Evolutionary conservation across 441 rosid species (phyloP), one percentile per base, ranked within the genome.

Genomic region (Manihot esculenta): DNA sequence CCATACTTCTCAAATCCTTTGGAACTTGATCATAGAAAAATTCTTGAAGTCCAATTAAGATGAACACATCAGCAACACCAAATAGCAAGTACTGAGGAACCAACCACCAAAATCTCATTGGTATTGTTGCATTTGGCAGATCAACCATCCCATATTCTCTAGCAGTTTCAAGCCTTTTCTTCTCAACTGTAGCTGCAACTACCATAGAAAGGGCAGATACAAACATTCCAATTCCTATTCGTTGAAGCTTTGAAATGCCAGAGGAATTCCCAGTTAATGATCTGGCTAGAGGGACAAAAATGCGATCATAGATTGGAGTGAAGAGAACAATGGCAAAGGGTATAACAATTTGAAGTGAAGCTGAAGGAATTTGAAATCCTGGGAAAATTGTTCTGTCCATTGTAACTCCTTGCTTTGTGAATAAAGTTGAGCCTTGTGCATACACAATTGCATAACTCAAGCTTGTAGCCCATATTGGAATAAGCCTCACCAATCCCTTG

Each of bases 11-110:
- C 38, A 83, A 63, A 53, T 84, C 91, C 8, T 26, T 67, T 0
- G 91, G 89, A 24, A 86, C 87, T 69, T 88, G 91, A 76, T 84
- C 85, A 44, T 88, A 88, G 78, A 85, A 88, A 68, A 88, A 85
- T 70, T 86, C 90, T 70, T 86, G 93, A 76, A 86, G 81, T 14
- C 93, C 93, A 62, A 88, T 87, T 49, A 81, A 61, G 10, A 87
- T 71, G 72, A 74, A 69, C 53, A 75, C 89, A 3, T 85, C 83
- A 1, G 86, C 74, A 56, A 86, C 15, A 1, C 91, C 89, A 9
- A 72, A 62, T 53, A 84, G 26, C n/a, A 76, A 17, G 33, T 85
- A 86, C 62, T 88, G 93, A 64, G 93, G 93, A 35, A 85, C 66
- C 44, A 88, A 21, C 91, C 91, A 88, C 85, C 86, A 80, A 50